A percentile compares a stretch with the other conserved stretches of the same genome.
These are phyloP conservation scores for Agroathelia rolfsii DNA, from an alignment of 1,284 basidiomycete genomes.

Conservation along the genomic window DNA sequence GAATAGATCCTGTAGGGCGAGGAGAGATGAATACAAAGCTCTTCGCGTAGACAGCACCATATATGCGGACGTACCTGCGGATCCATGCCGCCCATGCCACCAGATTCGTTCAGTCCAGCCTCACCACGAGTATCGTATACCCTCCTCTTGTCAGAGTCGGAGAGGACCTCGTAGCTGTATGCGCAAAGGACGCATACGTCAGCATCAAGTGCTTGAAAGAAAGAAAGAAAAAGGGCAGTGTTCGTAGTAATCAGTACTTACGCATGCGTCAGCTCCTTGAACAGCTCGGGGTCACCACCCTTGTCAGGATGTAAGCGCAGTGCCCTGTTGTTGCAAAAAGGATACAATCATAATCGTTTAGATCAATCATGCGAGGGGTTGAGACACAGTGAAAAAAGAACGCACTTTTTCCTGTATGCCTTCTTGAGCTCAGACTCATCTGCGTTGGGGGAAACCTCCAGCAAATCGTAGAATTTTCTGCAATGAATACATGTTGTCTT, in stretches of 20 bases:
- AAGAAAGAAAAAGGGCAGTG: slow-evolving; percentile 9
- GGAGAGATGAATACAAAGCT: slow-evolving; percentile 7
- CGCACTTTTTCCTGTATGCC: slow-evolving; percentile 87
- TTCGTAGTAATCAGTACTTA: slow-evolving; percentile 30
- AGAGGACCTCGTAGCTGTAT: slow-evolving; percentile 84
- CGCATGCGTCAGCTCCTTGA: slow-evolving; percentile 98
- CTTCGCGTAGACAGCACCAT: neutral
- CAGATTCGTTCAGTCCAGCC: slow-evolving; percentile 81
- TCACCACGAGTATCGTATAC: slow-evolving; percentile 92
- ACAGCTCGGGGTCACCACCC: slow-evolving; percentile 92
- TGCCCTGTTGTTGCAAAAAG: slow-evolving; percentile 56
- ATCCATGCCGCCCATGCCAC: slow-evolving; percentile 94
- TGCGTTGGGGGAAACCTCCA: slow-evolving; percentile 71
- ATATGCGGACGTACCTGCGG: slow-evolving; percentile 52
- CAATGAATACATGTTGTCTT: slow-evolving; percentile 5
- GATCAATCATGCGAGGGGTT: slow-evolving; percentile 5
- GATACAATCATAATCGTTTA: slow-evolving; percentile 14
- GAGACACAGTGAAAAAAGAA: slow-evolving; percentile 6
- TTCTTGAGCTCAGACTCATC: slow-evolving; percentile 84
- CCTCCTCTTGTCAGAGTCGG: slow-evolving; percentile 78
- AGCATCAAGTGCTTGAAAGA: slow-evolving; percentile 4
- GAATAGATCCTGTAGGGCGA: slow-evolving; percentile 75
- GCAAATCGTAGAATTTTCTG: slow-evolving; percentile 86
- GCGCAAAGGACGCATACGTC: slow-evolving; percentile 7
- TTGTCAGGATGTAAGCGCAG: slow-evolving; percentile 91